These are phyloP conservation scores for Mallotus japonicus DNA, from an alignment of 441 rosid species.

Conservation along the genomic window DNA sequence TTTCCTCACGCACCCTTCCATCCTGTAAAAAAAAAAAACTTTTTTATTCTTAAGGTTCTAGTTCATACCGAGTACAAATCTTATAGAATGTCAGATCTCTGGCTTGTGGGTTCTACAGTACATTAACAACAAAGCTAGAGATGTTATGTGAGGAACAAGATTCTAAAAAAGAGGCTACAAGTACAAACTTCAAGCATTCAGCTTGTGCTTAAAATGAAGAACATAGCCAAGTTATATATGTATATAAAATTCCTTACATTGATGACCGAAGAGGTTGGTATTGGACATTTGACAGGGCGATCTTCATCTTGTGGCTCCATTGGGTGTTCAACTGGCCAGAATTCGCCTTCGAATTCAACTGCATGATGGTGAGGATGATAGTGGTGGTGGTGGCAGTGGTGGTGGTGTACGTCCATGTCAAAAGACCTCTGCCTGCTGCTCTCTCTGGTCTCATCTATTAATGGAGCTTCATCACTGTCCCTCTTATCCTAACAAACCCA, in stretches of 20 bases:
- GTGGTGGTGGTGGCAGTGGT: constrained; percentile 3
- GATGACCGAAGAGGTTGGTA: constrained; percentile 57
- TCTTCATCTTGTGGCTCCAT: constrained; percentile 87
- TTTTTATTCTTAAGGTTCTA: too few relatives aligned
- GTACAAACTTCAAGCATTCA: too few relatives aligned
- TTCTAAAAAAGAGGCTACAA: too few relatives aligned
- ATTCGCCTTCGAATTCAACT: constrained; percentile 46
- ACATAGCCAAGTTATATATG: too few relatives aligned
- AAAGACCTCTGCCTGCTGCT: constrained; percentile 15
- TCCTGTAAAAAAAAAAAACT: constrained; percentile 23
- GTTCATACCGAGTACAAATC: too few relatives aligned
- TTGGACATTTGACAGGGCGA: constrained; percentile 83
- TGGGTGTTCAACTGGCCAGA: constrained; percentile 89
- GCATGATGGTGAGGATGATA: constrained; percentile 11
- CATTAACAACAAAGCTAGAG: too few relatives aligned
- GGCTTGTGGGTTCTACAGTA: neutral
- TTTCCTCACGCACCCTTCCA: constrained; percentile 32
- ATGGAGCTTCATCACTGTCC: constrained; percentile 33
- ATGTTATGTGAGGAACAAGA: too few relatives aligned
- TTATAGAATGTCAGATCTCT: neutral
- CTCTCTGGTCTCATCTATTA: constrained; percentile 36
- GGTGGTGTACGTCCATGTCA: constrained; percentile 28
- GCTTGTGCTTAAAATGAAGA: too few relatives aligned
- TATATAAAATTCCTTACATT: constrained; percentile 36
- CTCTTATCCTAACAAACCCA: constrained; percentile 29